These are phyloP conservation scores for Moelleriella libera DNA, from an alignment of 2,329 filamentous ascomycete genomes.

Conservation along the genomic window DNA sequence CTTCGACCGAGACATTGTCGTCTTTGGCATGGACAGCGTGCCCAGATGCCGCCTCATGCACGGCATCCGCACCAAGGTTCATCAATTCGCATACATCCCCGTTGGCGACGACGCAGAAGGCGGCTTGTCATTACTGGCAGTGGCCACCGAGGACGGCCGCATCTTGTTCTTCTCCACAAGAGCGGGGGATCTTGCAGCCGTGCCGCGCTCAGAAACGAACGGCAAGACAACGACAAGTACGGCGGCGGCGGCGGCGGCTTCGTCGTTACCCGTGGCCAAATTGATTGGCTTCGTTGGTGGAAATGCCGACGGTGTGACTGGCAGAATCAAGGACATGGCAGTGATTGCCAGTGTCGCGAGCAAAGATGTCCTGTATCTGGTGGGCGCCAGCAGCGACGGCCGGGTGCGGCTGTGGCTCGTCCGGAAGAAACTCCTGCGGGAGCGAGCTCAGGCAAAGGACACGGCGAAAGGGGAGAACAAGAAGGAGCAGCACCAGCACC, in stretches of 20 bases:
- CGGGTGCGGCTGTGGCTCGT: conserved; percentile 67
- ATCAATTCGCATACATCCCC: conserved; percentile 62
- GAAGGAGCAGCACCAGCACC: too few species aligned
- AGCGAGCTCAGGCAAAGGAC: conserved; percentile 10
- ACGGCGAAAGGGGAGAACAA: conserved; percentile 4
- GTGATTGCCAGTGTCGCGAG: conserved; percentile 34
- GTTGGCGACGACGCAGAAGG: conserved; percentile 23
- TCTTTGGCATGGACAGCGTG: conserved; percentile 81
- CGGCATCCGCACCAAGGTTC: conserved; percentile 60
- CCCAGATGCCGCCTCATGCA: conserved; percentile 63
- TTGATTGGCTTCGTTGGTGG: conserved; percentile 70
- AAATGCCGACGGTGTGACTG: conserved; percentile 46
- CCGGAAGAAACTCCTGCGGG: conserved; percentile 22
- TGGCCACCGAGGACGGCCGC: conserved; percentile 83
- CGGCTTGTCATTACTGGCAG: conserved; percentile 42
- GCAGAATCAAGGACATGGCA: conserved; percentile 81
- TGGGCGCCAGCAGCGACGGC: conserved; percentile 76
- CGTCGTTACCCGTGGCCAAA: conserved; percentile 40
- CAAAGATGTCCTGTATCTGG: conserved; percentile 35
- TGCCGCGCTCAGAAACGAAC: conserved; percentile 19
- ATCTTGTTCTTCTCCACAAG: conserved; percentile 71
- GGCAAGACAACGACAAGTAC: conserved; percentile 9
- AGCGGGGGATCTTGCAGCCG: conserved; percentile 24
- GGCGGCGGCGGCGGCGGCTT: too few species aligned
- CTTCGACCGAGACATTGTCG: conserved; percentile 72